Evolutionary conservation across 768 basidiomycete species (phyloP), one percentile per base, ranked within the genome.

Genomic region (Boletellus emodensis): DNA sequence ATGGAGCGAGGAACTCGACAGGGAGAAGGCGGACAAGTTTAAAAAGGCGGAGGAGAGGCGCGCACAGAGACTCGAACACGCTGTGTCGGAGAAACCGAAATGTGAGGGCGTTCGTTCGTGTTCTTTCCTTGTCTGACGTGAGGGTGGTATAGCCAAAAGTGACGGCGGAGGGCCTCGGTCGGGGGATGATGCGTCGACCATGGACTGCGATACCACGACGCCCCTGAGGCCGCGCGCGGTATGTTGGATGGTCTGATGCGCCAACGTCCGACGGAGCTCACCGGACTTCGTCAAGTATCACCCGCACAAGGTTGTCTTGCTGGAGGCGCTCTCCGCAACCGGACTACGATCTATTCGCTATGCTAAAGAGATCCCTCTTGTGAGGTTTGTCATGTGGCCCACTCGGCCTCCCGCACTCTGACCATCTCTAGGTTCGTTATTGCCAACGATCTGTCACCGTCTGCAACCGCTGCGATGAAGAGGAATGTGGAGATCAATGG

Each of bases 341-440:
- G 96, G 96, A 28, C 77, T 99, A 24, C 84, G 96, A 7, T 87
- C 94, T 1, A 96, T 99, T 47, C 89, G 96, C 33, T 99, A 98
- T 66, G 95, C 94, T 0, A 93, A 96, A 60, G 96, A 99, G 70
- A 93, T 99, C 9, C 93, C 94, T 1, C 78, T 87, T 38, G 80
- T 92, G 50, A 90, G 84, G 95, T 96, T 44, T 65, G 82, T 59
- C 41, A 45, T 18, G 9, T 15, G 24, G 36, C 28, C 35, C 34
- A 14, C 26, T 48, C 14, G 13, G n/a, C 40, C 33, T 17, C 46
- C 51, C 51, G 40, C 45, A 49, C 42, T 42, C 55, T 61, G 22
- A 54, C 26, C 7, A 1, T 90, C 64, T 77, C 83, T 40, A 98
- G 95, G 67, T 81, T 87, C 67, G 83, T 99, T 41, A 85, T 97